Conservation (phyloP, 2,329 filamentous ascomycete species). For the Zymoseptoria crescenta region DNA sequence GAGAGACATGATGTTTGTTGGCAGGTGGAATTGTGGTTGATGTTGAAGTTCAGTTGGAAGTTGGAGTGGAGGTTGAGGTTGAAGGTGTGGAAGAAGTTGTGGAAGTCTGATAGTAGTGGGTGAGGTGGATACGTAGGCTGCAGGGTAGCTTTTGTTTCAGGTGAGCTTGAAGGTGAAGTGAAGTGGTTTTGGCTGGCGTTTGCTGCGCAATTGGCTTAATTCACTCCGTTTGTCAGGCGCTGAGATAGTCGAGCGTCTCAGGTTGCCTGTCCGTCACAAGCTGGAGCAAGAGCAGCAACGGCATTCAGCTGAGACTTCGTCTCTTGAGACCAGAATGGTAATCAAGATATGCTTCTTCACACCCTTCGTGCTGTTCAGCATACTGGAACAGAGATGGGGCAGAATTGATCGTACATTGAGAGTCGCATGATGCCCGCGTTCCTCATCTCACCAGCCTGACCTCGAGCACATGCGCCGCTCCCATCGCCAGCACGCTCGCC, state of each 20-base stretch:
- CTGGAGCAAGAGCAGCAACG: background rate
- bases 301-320: background rate
- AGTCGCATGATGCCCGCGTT: background rate
- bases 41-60: background rate
- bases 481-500: slow-evolving; percentile 75
- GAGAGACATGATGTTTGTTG: slow-evolving; percentile 9
- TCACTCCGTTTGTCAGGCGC: background rate
- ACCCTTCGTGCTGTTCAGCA: background rate
- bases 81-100: background rate
- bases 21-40: background rate
- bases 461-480: slow-evolving; percentile 33
- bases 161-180: background rate
- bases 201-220: background rate
- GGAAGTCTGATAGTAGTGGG: background rate
- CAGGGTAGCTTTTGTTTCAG: background rate
- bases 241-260: background rate
- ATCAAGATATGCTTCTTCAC: background rate
- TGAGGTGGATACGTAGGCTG: background rate
- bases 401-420: background rate
- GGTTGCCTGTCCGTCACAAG: background rate
- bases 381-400: background rate
- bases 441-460: background rate
- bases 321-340: background rate
- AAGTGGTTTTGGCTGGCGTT: background rate
- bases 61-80: background rate